Base-by-base conservation (phyloP, 2,329 filamentous ascomycete genomes). In the Colletotrichum cordylinicola region DNA sequence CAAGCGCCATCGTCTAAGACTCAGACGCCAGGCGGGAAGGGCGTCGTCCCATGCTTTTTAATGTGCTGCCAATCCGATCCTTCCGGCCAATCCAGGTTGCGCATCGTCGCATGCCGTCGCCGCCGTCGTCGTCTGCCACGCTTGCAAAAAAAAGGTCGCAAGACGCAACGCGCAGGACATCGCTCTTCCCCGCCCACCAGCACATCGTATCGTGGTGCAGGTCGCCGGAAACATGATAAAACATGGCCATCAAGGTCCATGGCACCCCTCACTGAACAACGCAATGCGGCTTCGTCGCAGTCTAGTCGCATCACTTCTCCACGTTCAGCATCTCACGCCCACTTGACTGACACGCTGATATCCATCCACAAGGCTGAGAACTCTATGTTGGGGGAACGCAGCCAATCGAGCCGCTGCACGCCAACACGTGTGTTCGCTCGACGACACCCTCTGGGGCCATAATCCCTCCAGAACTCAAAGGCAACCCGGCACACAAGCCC, bases 341-440 rank as follows among this genome's bases (percentile, higher is more conserved):
- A 67, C 43, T 48, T 21, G 10, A 48, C 48, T 58, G 61, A 67
- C 68, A 74, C 72, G 61, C 64, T 61, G 55, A 15, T 56, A 48
- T 29, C 55, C 48, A 67, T 67, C 70, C 70, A 75, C 70, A 74
- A 69, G 74, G 74, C 74, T 75, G 73, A 75, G 68, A 60, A 66
- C 29, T 31, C 31, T 61, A 61, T 31, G 27, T 52, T 39, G 13
- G 43, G 43, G 12, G 15, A 15, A 16, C 62, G 24, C 35, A 75
- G 64, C 74, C 74, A 75, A 75, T 75, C 70, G 74, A 75, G 74
- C 58, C 21, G 56, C 64, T 55, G 58, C 24, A 29, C 56, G 52
- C 33, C 43, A n/a, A 65, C 74, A 75, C 74, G 74, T 75, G 73
- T 58, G 56, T n/a, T 69, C 24, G 29, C 64, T 24, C 13, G 21